Conservation (phyloP, 2,329 filamentous ascomycete species). For the Epicoccum sorghinum region DNA sequence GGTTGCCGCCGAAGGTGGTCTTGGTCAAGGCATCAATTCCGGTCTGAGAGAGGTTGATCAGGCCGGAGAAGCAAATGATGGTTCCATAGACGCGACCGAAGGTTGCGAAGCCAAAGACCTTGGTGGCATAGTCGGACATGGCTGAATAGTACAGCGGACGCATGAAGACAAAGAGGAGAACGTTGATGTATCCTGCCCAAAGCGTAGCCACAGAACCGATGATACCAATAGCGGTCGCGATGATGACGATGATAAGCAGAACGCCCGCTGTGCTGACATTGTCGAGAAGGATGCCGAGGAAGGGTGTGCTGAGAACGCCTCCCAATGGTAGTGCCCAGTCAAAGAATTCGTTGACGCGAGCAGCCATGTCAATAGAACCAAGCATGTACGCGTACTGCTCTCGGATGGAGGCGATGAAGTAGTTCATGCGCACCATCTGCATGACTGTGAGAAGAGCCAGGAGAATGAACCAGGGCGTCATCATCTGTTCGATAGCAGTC, state of each 20-base stretch:
- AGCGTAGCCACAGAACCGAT: slow-evolving; percentile 73
- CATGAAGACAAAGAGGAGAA: slow-evolving; percentile 80
- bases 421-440: slow-evolving; percentile 73
- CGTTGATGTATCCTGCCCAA: slow-evolving; percentile 75
- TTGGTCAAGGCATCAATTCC: slow-evolving; percentile 80
- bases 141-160: slow-evolving; percentile 90
- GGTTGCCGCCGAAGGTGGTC: slow-evolving; percentile 70
- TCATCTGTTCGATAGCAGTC: slow-evolving; percentile 73
- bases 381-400: slow-evolving; percentile 81
- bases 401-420: slow-evolving; percentile 86
- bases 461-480: slow-evolving; percentile 80
- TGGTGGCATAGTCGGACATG: slow-evolving; percentile 85
- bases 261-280: slow-evolving; percentile 73
- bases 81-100: slow-evolving; percentile 91
- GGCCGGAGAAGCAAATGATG: slow-evolving; percentile 81
- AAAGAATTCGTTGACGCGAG: slow-evolving; percentile 79
- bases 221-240: slow-evolving; percentile 74
- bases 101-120: slow-evolving; percentile 88
- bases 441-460: slow-evolving; percentile 78
- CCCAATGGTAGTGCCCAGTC: slow-evolving; percentile 82
- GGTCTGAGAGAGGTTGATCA: slow-evolving; percentile 82
- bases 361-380: slow-evolving; percentile 63
- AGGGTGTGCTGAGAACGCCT: slow-evolving; percentile 79
- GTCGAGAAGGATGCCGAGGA: slow-evolving; percentile 81
- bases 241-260: slow-evolving; percentile 69